Evolutionary conservation across 495 filamentous ascomycete genomes (phyloP), one percentile per base, ranked within the genome.

Genomic region (Neurospora sp.): DNA sequence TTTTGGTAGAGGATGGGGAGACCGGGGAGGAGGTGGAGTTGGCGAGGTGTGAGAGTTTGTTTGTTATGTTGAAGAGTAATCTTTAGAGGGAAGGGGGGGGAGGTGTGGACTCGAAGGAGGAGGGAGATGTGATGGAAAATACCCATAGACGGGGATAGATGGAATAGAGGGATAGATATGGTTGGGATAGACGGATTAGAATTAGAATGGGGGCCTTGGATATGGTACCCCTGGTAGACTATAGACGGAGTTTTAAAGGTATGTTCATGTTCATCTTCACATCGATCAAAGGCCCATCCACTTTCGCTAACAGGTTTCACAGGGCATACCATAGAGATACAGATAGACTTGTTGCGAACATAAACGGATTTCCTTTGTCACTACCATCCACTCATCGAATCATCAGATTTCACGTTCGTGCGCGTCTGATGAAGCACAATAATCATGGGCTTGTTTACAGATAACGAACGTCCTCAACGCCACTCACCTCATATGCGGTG

Each of bases 31-130:
- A 83, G 18, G 70, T 1, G 5, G 81, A 85, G 6, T 71, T 88
- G 74, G 85, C 86, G 5, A 79, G 75, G 42, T 85, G 78, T 0
- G 86, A 89, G 41, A 80, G 80, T 46, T 71, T 89, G 66, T 89
- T 82, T 78, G 72, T 88, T 2, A 76, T 75, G 38, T 23, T 83
- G 14, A 82, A 76, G 73, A 42, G 16, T 39, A 77, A 76, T 62
- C 35, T 81, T 35, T 80, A 62, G 12, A 31, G 0, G 23, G 69
- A 75, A 70, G 66, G 23, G 35, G 27, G 35, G 40, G 10, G 39
- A 8, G 40, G 1, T 54, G 46, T 23, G 12, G 27, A 20, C 4
- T 18, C 3, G n/a, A 8, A 20, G 4, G 18, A 20, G 4, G 18
- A 23, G 7, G 18, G 42, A 48, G 9, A 14, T 59, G 48, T 27